Percentiles rank a stretch among this genome's conserved stretches.
Evolutionary conservation across 2,329 filamentous ascomycete genomes (phyloP).

Genomic region (Sporothrix brunneoviolacea): DNA sequence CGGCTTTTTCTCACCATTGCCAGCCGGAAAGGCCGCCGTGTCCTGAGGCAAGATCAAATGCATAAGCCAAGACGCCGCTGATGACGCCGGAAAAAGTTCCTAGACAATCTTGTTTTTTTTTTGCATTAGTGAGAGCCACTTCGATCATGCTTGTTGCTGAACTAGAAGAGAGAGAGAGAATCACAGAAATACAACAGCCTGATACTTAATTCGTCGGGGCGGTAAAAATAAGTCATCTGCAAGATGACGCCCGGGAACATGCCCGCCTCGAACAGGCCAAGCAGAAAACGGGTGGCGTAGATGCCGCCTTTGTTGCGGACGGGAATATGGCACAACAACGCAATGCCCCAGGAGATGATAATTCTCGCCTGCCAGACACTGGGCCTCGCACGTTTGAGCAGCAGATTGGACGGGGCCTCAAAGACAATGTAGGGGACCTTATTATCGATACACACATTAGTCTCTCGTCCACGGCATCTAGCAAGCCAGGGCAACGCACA

Average conservation of each 20-base stretch:
- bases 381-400: constrained; percentile 68
- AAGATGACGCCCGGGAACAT: constrained; percentile 55
- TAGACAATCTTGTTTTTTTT: constrained; percentile 27
- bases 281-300: constrained; percentile 45
- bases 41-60: constrained; percentile 33
- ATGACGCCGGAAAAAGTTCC: constrained; percentile 36
- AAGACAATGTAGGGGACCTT: constrained; percentile 64
- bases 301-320: constrained; percentile 42
- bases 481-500: constrained; percentile 21
- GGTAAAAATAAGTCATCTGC: constrained; percentile 42
- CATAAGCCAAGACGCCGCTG: constrained; percentile 37
- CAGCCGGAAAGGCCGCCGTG: constrained; percentile 29
- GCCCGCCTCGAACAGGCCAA: constrained; percentile 62
- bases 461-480: background rate
- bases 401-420: constrained; percentile 69
- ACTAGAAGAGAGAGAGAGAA: constrained; percentile 17
- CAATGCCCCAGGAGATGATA: constrained; percentile 55
- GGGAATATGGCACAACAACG: constrained; percentile 48
- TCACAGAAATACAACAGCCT: constrained; percentile 40
- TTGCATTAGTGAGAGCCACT: too few relatives aligned
- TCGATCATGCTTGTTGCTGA: too few relatives aligned
- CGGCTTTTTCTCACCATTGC: constrained; percentile 29
- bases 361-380: constrained; percentile 70
- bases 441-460: background rate
- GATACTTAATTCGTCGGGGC: constrained; percentile 40